phyloP scores from a whole-genome alignment of 345 rosid species.

The Turritis glabra region DNA sequence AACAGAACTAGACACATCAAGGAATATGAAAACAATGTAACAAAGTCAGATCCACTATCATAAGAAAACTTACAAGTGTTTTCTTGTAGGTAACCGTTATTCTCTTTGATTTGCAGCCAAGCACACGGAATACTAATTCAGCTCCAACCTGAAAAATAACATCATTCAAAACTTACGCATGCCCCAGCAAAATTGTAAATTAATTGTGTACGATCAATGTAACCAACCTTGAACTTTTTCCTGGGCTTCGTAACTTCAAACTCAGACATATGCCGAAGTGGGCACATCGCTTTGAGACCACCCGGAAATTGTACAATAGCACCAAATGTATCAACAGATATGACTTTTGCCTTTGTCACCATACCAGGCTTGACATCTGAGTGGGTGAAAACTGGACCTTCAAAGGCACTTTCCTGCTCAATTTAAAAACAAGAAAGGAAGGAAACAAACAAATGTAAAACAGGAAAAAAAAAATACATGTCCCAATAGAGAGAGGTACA shows the following conservation, averaged over 20 bases:
- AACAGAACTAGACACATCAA: slow-evolving; percentile 23
- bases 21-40: slow-evolving; percentile 19
- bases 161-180: slow-evolving; percentile 15
- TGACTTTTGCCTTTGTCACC: slow-evolving; percentile 78
- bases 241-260: slow-evolving; percentile 83
- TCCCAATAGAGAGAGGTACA: slow-evolving; percentile 5
- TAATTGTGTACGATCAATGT: slow-evolving; percentile 3
- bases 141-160: slow-evolving; percentile 69
- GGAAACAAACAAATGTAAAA: not conserved
- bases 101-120: slow-evolving; percentile 96
- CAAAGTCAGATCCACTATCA: slow-evolving; percentile 22
- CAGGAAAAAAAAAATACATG: not conserved
- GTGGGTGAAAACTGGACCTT: slow-evolving; percentile 90
- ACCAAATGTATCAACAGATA: slow-evolving; percentile 77
- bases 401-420: slow-evolving; percentile 89
- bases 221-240: slow-evolving; percentile 81
- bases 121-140: slow-evolving; percentile 84
- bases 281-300: slow-evolving; percentile 97
- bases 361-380: slow-evolving; percentile 97
- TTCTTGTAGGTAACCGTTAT: slow-evolving; percentile 94
- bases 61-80: slow-evolving; percentile 70
- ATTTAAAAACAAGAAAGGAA: slow-evolving; percentile 26
- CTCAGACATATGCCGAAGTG: slow-evolving; percentile 93
- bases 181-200: slow-evolving; percentile 22
- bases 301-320: slow-evolving; percentile 97